These are phyloP conservation scores for Colletotrichum tanaceti DNA, from an alignment of 2,329 filamentous ascomycete genomes.

Conservation along the genomic window DNA sequence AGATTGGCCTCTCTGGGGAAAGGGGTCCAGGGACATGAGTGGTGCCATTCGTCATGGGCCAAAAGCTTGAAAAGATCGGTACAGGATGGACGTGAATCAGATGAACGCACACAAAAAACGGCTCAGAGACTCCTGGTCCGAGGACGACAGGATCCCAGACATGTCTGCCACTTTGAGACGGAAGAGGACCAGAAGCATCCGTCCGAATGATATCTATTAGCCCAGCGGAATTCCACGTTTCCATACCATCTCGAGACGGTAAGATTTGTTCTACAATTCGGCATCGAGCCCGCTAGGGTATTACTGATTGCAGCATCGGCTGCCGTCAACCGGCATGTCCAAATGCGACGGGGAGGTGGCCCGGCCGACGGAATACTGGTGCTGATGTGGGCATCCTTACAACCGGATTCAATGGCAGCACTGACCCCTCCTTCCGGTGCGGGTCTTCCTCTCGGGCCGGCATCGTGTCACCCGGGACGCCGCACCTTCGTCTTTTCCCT, in stretches of 20 bases:
- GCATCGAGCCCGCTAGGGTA: background rate
- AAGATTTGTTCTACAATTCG: background rate
- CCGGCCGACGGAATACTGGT: slow-evolving; percentile 1
- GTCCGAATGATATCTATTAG: no score
- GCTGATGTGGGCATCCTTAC: slow-evolving; percentile 1
- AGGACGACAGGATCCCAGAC: background rate
- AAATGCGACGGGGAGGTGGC: slow-evolving; percentile 7
- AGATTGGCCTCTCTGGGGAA: no score
- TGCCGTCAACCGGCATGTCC: background rate
- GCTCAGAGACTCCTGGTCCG: no score
- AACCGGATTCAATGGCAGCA: background rate
- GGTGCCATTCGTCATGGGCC: slow-evolving; percentile 11
- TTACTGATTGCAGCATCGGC: background rate
- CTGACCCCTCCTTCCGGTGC: background rate
- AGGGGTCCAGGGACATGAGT: background rate
- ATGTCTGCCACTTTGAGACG: background rate
- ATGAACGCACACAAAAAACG: background rate
- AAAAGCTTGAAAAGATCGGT: background rate
- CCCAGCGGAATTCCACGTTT: background rate
- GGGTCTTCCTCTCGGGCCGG: slow-evolving; percentile 16
- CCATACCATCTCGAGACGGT: background rate
- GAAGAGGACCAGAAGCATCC: background rate
- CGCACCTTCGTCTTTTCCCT: slow-evolving; percentile 8
- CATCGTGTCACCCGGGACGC: slow-evolving; percentile 23
- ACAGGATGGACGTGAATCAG: background rate